Base-by-base conservation (phyloP, 371 early-diverging fungal species). In the Apophysomyces trapeziformis region DNA sequence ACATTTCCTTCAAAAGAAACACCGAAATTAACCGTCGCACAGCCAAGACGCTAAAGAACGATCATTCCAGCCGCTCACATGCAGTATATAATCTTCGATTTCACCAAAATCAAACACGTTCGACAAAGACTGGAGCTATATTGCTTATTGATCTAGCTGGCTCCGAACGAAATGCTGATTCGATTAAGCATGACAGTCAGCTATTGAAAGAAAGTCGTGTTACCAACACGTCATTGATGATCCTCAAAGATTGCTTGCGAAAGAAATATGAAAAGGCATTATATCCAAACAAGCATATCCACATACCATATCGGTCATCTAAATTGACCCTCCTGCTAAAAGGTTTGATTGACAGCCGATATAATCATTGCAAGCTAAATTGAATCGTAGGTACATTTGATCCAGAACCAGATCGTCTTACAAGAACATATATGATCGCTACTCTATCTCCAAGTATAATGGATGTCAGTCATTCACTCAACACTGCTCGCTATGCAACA, bases 61-160 rank as follows among this genome's bases (percentile, higher is more conserved):
- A 91, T 61, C 84, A 93, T 43, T 98, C 99, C 1, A 98, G 98
- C 7, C 86, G 99, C 67, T 94, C 95, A 62, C 99, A 99, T 79
- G 90, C 92, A 67, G 95, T 97, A 14, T 96, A 96, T 70, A 93
- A 92, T 14, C 75, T 99, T 35, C 85, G 89, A 13, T 69, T 99
- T 1, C 71, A 79, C 4, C 96, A 96, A 38, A 69, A 66, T 32
- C 96, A 98, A 75, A 36, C 77, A 1, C 66, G 85, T 8, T 92
- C 93, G 1, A 85, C 83, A 21, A 95, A 96, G 74, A 74, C 83
- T n/a, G 97, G 99, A 4, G 79, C 88, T 12, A 83, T 99, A 35
- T 95, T 94, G 65, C 81, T 99, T 70, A 94, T 99, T 60, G 99
- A 99, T 75, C 75, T 99, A 58, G 99, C 99, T 14, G 99, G 99